These are phyloP conservation scores for Aspergillus oerlinghausenensis DNA, from an alignment of 2,329 filamentous ascomycete species.

Conservation along the genomic window DNA sequence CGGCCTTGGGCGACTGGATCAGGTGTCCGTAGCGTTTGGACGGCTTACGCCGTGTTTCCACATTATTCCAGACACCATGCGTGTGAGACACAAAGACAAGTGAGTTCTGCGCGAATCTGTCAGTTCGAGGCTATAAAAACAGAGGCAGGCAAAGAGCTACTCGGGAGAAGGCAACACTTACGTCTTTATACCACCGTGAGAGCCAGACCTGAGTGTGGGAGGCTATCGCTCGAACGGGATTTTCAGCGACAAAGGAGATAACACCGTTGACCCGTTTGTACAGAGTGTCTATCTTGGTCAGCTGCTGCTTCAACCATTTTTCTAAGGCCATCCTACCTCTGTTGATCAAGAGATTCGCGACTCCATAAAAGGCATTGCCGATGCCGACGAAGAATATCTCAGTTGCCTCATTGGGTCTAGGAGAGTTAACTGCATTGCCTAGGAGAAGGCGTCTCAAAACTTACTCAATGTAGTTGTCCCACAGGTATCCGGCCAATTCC, in stretches of 20 bases:
- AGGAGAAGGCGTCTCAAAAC: slow-evolving; percentile 12
- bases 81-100: slow-evolving; percentile 70
- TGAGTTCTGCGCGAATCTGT: slow-evolving; percentile 53
- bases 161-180: slow-evolving; percentile 24
- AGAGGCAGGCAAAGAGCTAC: not conserved
- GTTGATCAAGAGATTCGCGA: slow-evolving; percentile 74
- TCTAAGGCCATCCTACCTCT: slow-evolving; percentile 52
- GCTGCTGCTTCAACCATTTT: not conserved
- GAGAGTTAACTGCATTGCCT: not conserved
- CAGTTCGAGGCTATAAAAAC: slow-evolving; percentile 1
- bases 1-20: slow-evolving; percentile 40
- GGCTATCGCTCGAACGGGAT: slow-evolving; percentile 71
- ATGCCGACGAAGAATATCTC: slow-evolving; percentile 83
- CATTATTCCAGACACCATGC: slow-evolving; percentile 71
- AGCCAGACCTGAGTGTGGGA: slow-evolving; percentile 67
- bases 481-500: slow-evolving; percentile 78
- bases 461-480: slow-evolving; percentile 92
- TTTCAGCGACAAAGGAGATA: slow-evolving; percentile 73
- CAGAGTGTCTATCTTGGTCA: slow-evolving; percentile 46
- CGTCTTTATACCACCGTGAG: slow-evolving; percentile 74
- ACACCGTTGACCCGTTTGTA: slow-evolving; percentile 66
- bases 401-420: slow-evolving; percentile 58
- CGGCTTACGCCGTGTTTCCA: slow-evolving; percentile 52
- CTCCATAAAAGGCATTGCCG: slow-evolving; percentile 80
- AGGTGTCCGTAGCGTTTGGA: slow-evolving; percentile 56